A percentile compares a stretch with the other conserved stretches of the same genome.
These are phyloP conservation scores for Laguncularia racemosa DNA, from an alignment of 345 rosid species.

Conservation along the genomic window DNA sequence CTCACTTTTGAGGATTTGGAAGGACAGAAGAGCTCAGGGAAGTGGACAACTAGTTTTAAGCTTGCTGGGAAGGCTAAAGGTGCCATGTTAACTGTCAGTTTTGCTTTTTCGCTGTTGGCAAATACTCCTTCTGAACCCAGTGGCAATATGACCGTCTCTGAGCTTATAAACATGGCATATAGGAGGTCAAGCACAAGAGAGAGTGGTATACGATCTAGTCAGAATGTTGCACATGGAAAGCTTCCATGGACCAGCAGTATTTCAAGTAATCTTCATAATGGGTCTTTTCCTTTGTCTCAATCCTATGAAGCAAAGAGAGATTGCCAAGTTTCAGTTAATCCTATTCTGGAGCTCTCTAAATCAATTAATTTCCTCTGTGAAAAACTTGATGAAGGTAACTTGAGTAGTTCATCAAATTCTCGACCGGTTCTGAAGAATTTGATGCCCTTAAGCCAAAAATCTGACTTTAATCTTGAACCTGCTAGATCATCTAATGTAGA, in stretches of 20 bases:
- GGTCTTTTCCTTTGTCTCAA: constrained; percentile 17
- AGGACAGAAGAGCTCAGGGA: constrained; percentile 43
- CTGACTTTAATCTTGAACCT: constrained; percentile 12
- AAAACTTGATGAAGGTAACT: constrained; percentile 47
- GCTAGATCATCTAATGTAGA: constrained; percentile 13
- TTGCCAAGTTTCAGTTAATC: constrained; percentile 30
- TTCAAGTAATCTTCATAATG: constrained; percentile 28
- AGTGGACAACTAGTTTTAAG: constrained; percentile 71
- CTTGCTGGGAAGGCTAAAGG: constrained; percentile 54
- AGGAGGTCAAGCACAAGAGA: constrained; percentile 11
- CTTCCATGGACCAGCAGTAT: constrained; percentile 42
- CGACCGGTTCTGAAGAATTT: constrained; percentile 11
- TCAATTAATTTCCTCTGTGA: constrained; percentile 53
- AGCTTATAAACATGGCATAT: constrained; percentile 21
- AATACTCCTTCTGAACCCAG: constrained; percentile 23
- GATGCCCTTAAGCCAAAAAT: constrained; percentile 20
- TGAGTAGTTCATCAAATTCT: constrained; percentile 18
- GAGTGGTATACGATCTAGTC: constrained; percentile 9
- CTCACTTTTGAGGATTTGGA: constrained; percentile 65
- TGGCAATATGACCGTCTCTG: constrained; percentile 20
- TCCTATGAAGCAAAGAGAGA: constrained; percentile 33
- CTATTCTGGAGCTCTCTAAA: constrained; percentile 51
- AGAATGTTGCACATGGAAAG: constrained; percentile 16
- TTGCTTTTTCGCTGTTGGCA: constrained; percentile 40
- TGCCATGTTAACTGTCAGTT: constrained; percentile 63